Conservation (phyloP, 2,329 filamentous ascomycete species). For the Penicillium polonicum region DNA sequence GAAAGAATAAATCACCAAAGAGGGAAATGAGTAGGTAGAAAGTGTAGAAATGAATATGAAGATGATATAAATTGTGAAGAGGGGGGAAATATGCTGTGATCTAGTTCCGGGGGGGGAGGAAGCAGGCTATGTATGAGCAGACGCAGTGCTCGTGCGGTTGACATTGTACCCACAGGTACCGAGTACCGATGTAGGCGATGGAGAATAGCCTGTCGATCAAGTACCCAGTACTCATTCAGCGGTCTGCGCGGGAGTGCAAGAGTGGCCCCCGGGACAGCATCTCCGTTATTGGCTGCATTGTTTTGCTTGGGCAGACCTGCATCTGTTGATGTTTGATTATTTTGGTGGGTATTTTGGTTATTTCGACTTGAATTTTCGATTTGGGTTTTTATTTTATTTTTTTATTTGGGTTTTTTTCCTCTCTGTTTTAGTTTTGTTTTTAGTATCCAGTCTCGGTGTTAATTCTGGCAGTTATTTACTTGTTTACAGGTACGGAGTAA, state of each 20-base stretch:
- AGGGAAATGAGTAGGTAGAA: background rate
- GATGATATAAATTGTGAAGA: slow-evolving; percentile 10
- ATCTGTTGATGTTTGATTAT: slow-evolving; percentile 11
- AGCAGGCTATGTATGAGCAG: slow-evolving; percentile 9
- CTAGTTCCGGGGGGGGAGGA: slow-evolving; percentile 7
- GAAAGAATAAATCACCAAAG: slow-evolving; percentile 9
- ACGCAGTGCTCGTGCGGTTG: slow-evolving; percentile 11
- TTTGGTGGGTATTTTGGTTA: background rate
- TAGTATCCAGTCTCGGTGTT: background rate
- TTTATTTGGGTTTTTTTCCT: background rate
- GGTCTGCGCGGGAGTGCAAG: slow-evolving; percentile 17
- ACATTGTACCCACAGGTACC: slow-evolving; percentile 12
- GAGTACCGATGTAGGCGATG: slow-evolving; percentile 4
- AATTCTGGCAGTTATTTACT: background rate
- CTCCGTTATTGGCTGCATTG: slow-evolving; percentile 63
- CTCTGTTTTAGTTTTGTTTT: background rate
- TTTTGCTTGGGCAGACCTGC: slow-evolving; percentile 58
- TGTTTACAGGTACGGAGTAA: background rate
- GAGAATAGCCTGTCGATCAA: slow-evolving; percentile 11
- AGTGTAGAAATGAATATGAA: slow-evolving; percentile 3
- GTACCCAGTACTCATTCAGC: slow-evolving; percentile 17
- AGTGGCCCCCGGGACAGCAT: slow-evolving; percentile 1
- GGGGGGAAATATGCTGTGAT: slow-evolving; percentile 4
- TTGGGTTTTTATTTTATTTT: background rate
- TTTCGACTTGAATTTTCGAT: background rate